Percentiles rank a stretch among this genome's conserved stretches.
phyloP scores from a whole-genome alignment of 805 yeast genomes.

The Candida broadrunensis region DNA sequence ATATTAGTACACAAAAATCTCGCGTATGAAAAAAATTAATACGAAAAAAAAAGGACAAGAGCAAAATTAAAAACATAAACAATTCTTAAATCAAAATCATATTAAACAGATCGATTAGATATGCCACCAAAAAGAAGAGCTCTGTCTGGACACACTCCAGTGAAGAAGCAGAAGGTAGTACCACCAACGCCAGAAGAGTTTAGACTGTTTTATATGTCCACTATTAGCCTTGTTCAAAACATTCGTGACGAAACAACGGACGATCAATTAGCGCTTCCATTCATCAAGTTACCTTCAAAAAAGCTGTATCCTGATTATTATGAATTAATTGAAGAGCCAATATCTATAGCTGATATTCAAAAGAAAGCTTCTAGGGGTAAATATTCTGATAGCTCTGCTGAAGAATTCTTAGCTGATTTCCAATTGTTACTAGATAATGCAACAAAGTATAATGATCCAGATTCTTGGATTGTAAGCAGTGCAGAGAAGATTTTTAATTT shows the following conservation, averaged over 20 bases:
- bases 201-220: conserved; percentile 25
- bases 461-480: conserved; percentile 60
- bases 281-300: conserved; percentile 32
- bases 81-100: too few relatives aligned
- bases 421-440: conserved; percentile 37
- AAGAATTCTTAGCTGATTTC: conserved; percentile 34
- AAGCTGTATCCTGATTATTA: conserved; percentile 41
- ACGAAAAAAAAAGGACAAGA: not conserved
- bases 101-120: too few relatives aligned
- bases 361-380: conserved; percentile 40
- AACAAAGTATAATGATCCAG: conserved; percentile 37
- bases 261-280: conserved; percentile 23
- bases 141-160: conserved; percentile 2
- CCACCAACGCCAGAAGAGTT: conserved; percentile 21
- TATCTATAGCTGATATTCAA: conserved; percentile 31
- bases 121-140: conserved; percentile 25
- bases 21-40: too few relatives aligned
- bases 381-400: conserved; percentile 37
- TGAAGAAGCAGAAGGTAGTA: conserved; percentile 13
- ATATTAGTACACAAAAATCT: too few relatives aligned
- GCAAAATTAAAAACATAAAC: too few relatives aligned
- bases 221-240: conserved; percentile 28
- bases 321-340: conserved; percentile 30
- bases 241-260: conserved; percentile 26
- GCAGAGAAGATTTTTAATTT: conserved; percentile 55